These are phyloP conservation scores for Wickerhamomyces sp. DNA, from an alignment of 1,139 yeast genomes.

Conservation along the genomic window DNA sequence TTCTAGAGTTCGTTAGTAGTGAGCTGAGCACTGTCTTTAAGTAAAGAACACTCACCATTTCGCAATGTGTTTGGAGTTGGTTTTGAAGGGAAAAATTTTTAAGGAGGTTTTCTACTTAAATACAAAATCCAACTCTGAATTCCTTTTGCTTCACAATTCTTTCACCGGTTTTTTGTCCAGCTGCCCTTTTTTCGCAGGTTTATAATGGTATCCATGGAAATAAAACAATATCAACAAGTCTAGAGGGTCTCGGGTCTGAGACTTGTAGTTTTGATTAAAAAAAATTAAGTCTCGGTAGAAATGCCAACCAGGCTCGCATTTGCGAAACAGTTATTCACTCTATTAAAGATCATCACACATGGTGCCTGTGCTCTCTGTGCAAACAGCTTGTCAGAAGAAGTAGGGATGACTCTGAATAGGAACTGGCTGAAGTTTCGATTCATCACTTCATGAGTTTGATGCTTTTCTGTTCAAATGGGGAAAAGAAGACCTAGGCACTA, in stretches of 20 bases:
- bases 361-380: too few relatives aligned
- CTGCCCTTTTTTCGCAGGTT: slow-evolving; percentile 3
- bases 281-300: not conserved
- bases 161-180: slow-evolving; percentile 2
- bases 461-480: too few relatives aligned
- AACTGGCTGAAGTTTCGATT: too few relatives aligned
- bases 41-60: slow-evolving; percentile 1
- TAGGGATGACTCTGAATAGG: too few relatives aligned
- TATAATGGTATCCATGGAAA: slow-evolving; percentile 2
- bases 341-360: too few relatives aligned
- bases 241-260: not conserved
- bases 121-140: not conserved
- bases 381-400: too few relatives aligned
- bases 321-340: not conserved
- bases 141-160: slow-evolving; percentile 3
- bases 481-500: too few relatives aligned
- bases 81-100: not conserved
- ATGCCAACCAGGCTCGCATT: not conserved
- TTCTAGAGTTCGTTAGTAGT: slow-evolving; percentile 8
- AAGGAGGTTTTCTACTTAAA: too few relatives aligned
- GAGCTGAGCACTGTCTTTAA: too few relatives aligned
- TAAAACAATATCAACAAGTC: slow-evolving; percentile 2
- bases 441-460: too few relatives aligned
- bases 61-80: not conserved
- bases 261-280: not conserved